These are phyloP conservation scores for Flaveria brownii DNA, from an alignment of 129 eudicot species.

Conservation along the genomic window DNA sequence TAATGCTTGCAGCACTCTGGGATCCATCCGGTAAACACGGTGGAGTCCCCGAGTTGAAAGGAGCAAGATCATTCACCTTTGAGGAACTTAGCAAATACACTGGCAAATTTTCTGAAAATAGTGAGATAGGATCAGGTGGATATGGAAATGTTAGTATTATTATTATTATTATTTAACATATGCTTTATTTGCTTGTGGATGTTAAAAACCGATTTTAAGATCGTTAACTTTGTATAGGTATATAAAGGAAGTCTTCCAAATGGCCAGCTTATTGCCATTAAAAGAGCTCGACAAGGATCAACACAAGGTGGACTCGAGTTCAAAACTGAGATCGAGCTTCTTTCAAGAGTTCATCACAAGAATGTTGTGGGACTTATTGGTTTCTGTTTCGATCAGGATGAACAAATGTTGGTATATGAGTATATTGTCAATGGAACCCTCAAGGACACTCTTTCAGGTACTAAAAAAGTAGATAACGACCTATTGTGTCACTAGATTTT, in stretches of 20 bases:
- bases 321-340: conserved; percentile 54
- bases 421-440: conserved; percentile 4
- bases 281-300: conserved; percentile 49
- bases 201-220: background rate
- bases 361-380: conserved; percentile 50
- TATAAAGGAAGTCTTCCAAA: conserved; percentile 42
- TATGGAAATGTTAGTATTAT: conserved; percentile 43
- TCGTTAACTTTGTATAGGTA: conserved; percentile 31
- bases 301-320: conserved; percentile 45
- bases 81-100: background rate
- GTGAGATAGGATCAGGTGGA: conserved; percentile 49
- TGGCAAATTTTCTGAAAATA: background rate
- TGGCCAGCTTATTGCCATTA: conserved; percentile 48
- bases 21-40: conserved; percentile 40
- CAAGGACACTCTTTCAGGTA: conserved; percentile 31
- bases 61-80: conserved; percentile 7
- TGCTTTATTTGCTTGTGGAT: background rate
- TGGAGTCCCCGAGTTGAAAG: conserved; percentile 28
- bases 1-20: conserved; percentile 52
- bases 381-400: conserved; percentile 35
- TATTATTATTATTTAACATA: no score
- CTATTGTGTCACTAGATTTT: no score
- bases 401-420: conserved; percentile 11
- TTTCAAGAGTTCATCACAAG: conserved; percentile 52
- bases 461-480: background rate